Conservation (phyloP, 2,329 filamentous ascomycete species). For the Tolypocladium capitatum region DNA sequence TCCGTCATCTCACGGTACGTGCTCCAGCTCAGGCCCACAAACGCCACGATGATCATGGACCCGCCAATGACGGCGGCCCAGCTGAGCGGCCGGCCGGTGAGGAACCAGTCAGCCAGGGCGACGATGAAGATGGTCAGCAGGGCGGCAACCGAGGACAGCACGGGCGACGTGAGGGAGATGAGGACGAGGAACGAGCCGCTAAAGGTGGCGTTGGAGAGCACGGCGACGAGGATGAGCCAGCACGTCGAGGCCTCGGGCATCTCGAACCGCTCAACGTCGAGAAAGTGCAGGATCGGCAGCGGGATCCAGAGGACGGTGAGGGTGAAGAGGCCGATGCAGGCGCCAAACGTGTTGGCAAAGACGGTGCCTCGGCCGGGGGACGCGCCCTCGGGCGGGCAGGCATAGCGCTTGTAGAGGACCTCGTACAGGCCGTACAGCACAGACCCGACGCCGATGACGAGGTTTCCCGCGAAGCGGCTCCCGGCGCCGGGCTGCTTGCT, state of each 20-base stretch:
- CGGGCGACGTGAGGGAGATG: slow-evolving; percentile 84
- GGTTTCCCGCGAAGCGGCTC: slow-evolving; percentile 67
- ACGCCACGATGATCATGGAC: slow-evolving; percentile 74
- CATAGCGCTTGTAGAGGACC: slow-evolving; percentile 85
- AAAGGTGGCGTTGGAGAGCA: slow-evolving; percentile 81
- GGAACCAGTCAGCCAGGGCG: slow-evolving; percentile 76
- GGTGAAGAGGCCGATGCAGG: slow-evolving; percentile 77
- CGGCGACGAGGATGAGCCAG: slow-evolving; percentile 66
- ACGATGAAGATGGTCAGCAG: slow-evolving; percentile 95
- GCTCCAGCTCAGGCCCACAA: slow-evolving; percentile 76
- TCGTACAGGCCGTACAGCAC: slow-evolving; percentile 95
- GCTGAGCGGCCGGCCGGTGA: slow-evolving; percentile 65
- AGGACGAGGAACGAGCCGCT: slow-evolving; percentile 86
- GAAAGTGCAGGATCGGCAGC: slow-evolving; percentile 66
- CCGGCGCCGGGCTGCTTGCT: slow-evolving; percentile 24
- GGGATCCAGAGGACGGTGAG: slow-evolving; percentile 84
- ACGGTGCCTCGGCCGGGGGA: slow-evolving; percentile 81
- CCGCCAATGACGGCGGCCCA: slow-evolving; percentile 70
- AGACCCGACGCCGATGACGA: slow-evolving; percentile 82
- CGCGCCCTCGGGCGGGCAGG: slow-evolving; percentile 84
- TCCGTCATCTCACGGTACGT: slow-evolving; percentile 90
- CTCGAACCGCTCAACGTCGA: slow-evolving; percentile 70
- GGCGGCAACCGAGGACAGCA: slow-evolving; percentile 82
- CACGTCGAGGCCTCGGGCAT: slow-evolving; percentile 67
- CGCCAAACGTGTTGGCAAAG: slow-evolving; percentile 88